phyloP scores from a whole-genome alignment of 2,329 filamentous ascomycete species.

The Aaosphaeria arxii region DNA sequence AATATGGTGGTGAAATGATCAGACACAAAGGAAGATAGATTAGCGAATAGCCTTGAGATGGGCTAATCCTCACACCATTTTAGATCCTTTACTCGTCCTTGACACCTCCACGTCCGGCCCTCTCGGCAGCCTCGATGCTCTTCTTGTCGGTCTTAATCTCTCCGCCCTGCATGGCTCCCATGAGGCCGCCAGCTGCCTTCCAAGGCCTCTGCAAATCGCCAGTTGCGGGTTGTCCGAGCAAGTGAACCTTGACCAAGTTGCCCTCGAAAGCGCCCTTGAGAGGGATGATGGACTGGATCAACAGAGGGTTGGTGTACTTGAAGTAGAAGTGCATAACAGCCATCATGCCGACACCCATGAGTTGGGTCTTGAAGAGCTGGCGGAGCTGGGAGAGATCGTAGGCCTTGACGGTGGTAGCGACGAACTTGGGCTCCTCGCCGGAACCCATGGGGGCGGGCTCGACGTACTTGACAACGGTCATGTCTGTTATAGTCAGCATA shows the following conservation, averaged over 20 bases:
- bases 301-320: constrained; percentile 98
- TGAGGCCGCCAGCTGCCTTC: constrained; percentile 81
- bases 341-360: constrained; percentile 99
- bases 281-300: constrained; percentile 98
- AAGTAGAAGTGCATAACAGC: constrained; percentile 97
- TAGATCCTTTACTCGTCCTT: constrained; percentile 48
- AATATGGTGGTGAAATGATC: no score
- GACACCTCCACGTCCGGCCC: constrained; percentile 48
- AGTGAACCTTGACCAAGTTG: constrained; percentile 94
- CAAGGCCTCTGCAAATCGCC: constrained; percentile 95
- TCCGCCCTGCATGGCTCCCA: constrained; percentile 70
- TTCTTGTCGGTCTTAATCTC: constrained; percentile 79
- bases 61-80: no score
- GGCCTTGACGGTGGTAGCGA: constrained; percentile 93
- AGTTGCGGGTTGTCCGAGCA: constrained; percentile 80
- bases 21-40: no score
- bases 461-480: constrained; percentile 98
- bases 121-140: constrained; percentile 53
- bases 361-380: constrained; percentile 79
- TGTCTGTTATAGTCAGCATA: constrained; percentile 58
- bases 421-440: constrained; percentile 89
- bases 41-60: no score
- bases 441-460: constrained; percentile 93
- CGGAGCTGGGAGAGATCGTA: constrained; percentile 89
- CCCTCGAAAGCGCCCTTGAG: constrained; percentile 93